Conservation (phyloP, 2,329 filamentous ascomycete species). For the Fusarium sp. region DNA sequence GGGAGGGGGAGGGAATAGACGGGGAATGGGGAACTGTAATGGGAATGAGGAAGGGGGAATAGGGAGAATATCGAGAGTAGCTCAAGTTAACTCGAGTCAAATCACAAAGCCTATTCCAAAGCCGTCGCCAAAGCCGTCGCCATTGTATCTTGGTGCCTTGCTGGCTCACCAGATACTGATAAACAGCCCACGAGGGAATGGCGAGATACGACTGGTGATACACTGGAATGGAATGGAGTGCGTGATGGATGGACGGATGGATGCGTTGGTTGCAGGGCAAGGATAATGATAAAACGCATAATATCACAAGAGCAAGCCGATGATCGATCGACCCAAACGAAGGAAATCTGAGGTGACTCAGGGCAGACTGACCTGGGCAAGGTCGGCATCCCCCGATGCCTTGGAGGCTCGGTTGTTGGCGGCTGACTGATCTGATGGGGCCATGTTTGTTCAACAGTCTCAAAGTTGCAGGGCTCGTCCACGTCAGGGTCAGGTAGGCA, state of each 20-base stretch:
- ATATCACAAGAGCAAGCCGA: neutral
- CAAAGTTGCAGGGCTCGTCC: neutral
- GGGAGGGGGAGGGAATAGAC: slow-evolving; percentile 20
- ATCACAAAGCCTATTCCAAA: neutral
- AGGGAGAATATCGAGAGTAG: neutral
- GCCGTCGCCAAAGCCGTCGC: neutral
- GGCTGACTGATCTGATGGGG: slow-evolving; percentile 23
- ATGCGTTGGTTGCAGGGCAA: neutral
- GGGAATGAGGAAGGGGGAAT: neutral
- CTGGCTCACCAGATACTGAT: neutral
- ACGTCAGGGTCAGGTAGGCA: neutral
- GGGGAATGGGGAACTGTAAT: slow-evolving; percentile 26
- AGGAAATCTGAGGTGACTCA: neutral
- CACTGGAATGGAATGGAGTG: neutral
- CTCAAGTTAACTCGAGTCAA: neutral
- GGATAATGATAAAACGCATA: neutral
- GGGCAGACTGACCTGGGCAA: slow-evolving; percentile 41
- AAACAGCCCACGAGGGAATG: neutral
- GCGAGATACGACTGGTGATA: slow-evolving; percentile 3
- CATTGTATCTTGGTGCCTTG: neutral
- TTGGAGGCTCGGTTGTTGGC: slow-evolving; percentile 27
- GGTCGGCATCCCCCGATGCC: slow-evolving; percentile 40
- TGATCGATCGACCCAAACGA: neutral
- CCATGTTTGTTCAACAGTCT: slow-evolving; percentile 15
- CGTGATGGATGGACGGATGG: neutral